Base-by-base conservation (phyloP, 768 basidiomycete genomes). In the Leccinum obscurum region DNA sequence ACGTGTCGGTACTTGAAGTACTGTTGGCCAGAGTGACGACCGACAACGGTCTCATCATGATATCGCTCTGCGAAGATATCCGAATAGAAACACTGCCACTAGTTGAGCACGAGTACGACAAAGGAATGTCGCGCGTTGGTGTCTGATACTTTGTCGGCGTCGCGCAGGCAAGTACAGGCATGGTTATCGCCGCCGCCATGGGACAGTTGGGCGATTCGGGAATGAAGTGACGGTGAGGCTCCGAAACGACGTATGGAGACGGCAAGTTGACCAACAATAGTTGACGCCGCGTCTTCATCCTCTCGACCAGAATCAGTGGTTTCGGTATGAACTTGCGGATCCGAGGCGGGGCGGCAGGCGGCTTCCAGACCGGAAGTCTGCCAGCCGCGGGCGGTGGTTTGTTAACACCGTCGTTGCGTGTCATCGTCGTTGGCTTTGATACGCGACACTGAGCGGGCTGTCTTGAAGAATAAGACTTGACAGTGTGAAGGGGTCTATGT, bases 271-370 rank as follows among this genome's bases (percentile, higher is more conserved):
- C 53, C 56, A 46, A 60, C 10, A 58, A 1, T 30, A 44, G 15
- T 35, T 62, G 63, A 34, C 58, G 66, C 22, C 58, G 69, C n/a
- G 57, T 49, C 35, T 62, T 70, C 66, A 68, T 70, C 57, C 61
- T 65, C 57, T 69, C 68, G 37, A 69, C 68, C 35, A 69, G 58
- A 37, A 69, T 62, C 51, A 69, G 32, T 2, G 68, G 68, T 48
- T 66, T 70, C n/a, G 68, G 68, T 51, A 68, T 63, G 28, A 69
- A 69, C 53, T 41, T 70, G 60, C 60, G 62, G 28, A 57, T 20
- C 2, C 55, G 64, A 20, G 55, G 3, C 2, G 62, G 35, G 8
- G 57, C 50, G 11, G 44, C 44, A 6, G 44, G 44, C 4, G 30
- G 22, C 24, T 59, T 55, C 11, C 57, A 52, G 10, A 58, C 46